Evolutionary conservation across 176 grass and related monocot species (phyloP).

Genomic region (Dactylis glomerata): DNA sequence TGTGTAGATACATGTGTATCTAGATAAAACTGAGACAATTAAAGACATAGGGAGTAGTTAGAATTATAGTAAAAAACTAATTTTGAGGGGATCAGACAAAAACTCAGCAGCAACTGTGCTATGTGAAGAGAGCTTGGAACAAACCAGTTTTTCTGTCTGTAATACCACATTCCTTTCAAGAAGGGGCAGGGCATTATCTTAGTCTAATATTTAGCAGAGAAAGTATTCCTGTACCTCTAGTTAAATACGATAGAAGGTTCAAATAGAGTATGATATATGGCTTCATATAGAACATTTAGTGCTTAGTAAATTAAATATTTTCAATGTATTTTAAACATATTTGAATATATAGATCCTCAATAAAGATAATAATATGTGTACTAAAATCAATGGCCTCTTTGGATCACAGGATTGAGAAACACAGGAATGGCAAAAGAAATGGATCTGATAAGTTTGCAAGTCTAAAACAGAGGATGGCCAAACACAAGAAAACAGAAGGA

Average conservation of each 20-base stretch:
- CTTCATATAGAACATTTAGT: not conserved
- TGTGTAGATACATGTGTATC: too few species aligned
- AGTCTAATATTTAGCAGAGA: not conserved
- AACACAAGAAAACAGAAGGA: not conserved
- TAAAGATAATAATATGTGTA: not conserved
- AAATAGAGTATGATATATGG: not conserved
- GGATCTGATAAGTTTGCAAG: not conserved
- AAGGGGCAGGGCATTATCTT: not conserved
- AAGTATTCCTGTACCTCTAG: not conserved
- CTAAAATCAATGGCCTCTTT: not conserved
- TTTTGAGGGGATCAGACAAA: not conserved
- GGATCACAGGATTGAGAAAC: not conserved
- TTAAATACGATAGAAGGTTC: not conserved
- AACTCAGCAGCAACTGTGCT: not conserved
- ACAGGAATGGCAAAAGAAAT: not conserved
- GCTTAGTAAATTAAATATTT: not conserved
- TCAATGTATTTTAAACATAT: not conserved
- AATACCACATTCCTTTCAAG: not conserved
- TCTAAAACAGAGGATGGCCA: not conserved
- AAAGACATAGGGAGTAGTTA: too few species aligned
- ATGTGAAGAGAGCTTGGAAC: not conserved
- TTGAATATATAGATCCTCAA: not conserved
- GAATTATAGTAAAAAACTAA: not conserved
- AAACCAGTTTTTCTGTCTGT: not conserved
- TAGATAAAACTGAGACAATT: too few species aligned